phyloP scores from a whole-genome alignment of 441 rosid genomes.

The Pelargonium cotyledonis region DNA sequence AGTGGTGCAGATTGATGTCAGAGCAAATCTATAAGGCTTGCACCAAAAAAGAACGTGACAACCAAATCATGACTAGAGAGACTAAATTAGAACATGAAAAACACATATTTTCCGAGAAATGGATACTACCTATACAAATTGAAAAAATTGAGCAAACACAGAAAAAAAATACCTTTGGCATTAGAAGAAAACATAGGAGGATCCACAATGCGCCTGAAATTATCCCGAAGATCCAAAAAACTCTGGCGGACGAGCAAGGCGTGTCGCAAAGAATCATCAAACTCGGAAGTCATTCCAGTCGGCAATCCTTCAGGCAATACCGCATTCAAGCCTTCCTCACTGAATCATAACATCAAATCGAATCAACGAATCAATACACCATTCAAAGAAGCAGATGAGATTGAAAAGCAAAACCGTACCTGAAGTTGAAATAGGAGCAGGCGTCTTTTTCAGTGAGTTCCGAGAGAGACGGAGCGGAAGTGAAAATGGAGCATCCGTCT shows the following conservation, averaged over 20 bases:
- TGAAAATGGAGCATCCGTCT: conserved; percentile 61
- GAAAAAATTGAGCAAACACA: background rate
- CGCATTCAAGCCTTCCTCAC: conserved; percentile 44
- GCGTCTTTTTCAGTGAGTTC: conserved; percentile 51
- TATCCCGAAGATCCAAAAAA: conserved; percentile 84
- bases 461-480: conserved; percentile 52
- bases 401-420: conserved; percentile 28
- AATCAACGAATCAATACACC: conserved; percentile 1
- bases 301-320: conserved; percentile 79
- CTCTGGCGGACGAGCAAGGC: conserved; percentile 74
- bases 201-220: conserved; percentile 81
- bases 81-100: no score
- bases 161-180: conserved; percentile 45
- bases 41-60: background rate
- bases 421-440: conserved; percentile 70
- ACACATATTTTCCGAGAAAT: background rate
- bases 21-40: background rate
- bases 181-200: conserved; percentile 48
- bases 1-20: background rate
- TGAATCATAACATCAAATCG: conserved; percentile 20
- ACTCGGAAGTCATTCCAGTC: conserved; percentile 64
- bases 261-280: conserved; percentile 69
- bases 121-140: background rate
- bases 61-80: background rate
- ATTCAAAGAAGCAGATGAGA: background rate